A percentile compares a stretch with the other conserved stretches of the same genome.
Evolutionary conservation across 2,329 filamentous ascomycete genomes (phyloP).

Genomic region (Microdochium bolleyi): DNA sequence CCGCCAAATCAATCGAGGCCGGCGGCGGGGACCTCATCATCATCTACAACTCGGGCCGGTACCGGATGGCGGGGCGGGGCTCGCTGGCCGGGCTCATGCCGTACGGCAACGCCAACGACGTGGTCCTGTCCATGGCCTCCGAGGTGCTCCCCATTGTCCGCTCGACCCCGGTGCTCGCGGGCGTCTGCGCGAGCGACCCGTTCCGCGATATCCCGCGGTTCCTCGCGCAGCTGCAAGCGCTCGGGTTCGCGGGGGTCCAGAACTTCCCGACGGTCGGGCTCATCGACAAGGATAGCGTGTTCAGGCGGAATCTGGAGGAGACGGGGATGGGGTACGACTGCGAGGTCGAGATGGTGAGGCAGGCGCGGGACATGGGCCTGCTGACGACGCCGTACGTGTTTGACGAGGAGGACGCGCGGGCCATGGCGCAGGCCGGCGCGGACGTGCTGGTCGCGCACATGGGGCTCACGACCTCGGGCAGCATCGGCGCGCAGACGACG

Average conservation of each 20-base stretch:
- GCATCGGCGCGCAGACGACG: slow-evolving; percentile 52
- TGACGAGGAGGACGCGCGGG: slow-evolving; percentile 48
- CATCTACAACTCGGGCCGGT: slow-evolving; percentile 65
- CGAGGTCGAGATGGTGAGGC: slow-evolving; percentile 58
- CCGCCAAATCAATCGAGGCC: slow-evolving; percentile 62
- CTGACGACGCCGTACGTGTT: slow-evolving; percentile 67
- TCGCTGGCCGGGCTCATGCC: slow-evolving; percentile 64
- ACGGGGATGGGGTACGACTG: slow-evolving; percentile 62
- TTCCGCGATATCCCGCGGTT: slow-evolving; percentile 56
- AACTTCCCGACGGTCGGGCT: slow-evolving; percentile 69
- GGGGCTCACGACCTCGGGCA: slow-evolving; percentile 57
- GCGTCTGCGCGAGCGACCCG: slow-evolving; percentile 64
- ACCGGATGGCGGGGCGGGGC: slow-evolving; percentile 64
- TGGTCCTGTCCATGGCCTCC: slow-evolving; percentile 61
- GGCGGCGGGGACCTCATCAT: slow-evolving; percentile 64
- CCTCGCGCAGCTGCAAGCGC: slow-evolving; percentile 46
- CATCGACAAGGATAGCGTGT: slow-evolving; percentile 51
- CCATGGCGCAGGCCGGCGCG: slow-evolving; percentile 57
- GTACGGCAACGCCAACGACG: slow-evolving; percentile 62
- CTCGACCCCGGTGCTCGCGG: slow-evolving; percentile 58
- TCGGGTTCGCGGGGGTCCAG: slow-evolving; percentile 63
- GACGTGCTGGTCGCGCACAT: slow-evolving; percentile 63
- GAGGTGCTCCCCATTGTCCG: slow-evolving; percentile 60
- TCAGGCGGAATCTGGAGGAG: slow-evolving; percentile 61
- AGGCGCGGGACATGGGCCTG: slow-evolving; percentile 51